A percentile compares a stretch with the other conserved stretches of the same genome.
These are phyloP conservation scores for Shiraia bambusicola DNA, from an alignment of 2,329 filamentous ascomycete genomes.

Conservation along the genomic window DNA sequence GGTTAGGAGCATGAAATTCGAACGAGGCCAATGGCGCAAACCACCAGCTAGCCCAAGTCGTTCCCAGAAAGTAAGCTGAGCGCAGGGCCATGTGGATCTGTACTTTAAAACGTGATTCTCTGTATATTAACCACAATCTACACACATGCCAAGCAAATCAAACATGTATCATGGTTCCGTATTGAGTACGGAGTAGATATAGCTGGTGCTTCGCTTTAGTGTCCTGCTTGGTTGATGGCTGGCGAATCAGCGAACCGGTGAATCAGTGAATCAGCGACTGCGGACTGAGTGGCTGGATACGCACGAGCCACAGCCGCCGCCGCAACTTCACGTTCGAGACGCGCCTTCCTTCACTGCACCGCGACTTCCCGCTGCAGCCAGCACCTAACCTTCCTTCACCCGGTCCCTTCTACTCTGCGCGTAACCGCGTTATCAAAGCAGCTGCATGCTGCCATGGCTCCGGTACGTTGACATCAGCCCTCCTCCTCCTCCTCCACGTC, in stretches of 20 bases:
- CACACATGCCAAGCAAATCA: too few species aligned
- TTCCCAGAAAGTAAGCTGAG: too few species aligned
- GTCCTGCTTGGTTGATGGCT: too few species aligned
- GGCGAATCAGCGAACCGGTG: too few species aligned
- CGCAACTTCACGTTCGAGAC: conserved; percentile 30
- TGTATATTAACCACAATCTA: too few species aligned
- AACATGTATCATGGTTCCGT: background rate
- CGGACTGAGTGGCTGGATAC: too few species aligned
- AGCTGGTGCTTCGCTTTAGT: too few species aligned
- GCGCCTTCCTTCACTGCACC: conserved; percentile 37
- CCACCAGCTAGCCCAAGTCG: too few species aligned
- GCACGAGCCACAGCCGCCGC: conserved; percentile 9
- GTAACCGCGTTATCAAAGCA: conserved; percentile 17
- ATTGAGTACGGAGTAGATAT: background rate
- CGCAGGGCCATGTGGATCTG: too few species aligned
- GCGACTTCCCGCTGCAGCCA: conserved; percentile 32
- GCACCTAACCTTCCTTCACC: conserved; percentile 20
- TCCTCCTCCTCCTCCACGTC: background rate
- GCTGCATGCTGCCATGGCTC: conserved; percentile 30
- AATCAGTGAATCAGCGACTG: conserved; percentile 2
- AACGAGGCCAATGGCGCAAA: too few species aligned
- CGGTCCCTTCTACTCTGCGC: conserved; percentile 14
- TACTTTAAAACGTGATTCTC: too few species aligned
- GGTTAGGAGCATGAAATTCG: background rate
- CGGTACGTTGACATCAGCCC: conserved; percentile 28